Evolutionary conservation across 2,329 filamentous ascomycete species (phyloP), one percentile per base, ranked within the genome.

Genomic region (Penicillium digitatum): DNA sequence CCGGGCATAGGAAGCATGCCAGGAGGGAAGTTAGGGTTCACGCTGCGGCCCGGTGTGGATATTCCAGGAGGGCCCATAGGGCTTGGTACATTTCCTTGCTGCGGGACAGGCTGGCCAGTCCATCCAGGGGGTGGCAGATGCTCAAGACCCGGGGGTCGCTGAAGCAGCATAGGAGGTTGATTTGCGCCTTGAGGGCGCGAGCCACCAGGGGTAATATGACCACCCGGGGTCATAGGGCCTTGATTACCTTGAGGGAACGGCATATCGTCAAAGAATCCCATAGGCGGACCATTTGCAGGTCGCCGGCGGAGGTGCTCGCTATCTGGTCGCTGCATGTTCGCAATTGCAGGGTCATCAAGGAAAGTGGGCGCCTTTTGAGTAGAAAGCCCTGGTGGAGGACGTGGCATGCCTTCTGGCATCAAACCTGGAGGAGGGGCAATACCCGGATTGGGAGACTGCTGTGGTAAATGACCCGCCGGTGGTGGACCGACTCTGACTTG

Each of bases 101-200:
- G 72, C 14, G 66, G 70, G 27, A 68, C 69, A 44, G 69, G 59
- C 48, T 72, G 71, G 22, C 70, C 71, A 22, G 65, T 63, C 73
- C 73, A 76, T 52, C 72, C 72, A 14, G 72, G 72, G 39, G 71
- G 71, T 16, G 71, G 71, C 58, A 76, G 57, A 50, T 76, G 73
- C 22, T 77, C 74, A 40, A 78, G 70, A 20, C 76, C 76, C 32
- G 74, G 76, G 38, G 76, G 76, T 54, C 75, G 68, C 56, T 74
- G 75, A 29, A 78, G 67, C 22, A 70, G 71, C 67, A 76, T 71
- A 22, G 67, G 60, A 48, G 68, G 67, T 48, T 72, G 70, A 20
- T 59, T 66, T 22, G 67, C 66, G 22, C 65, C 67, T 51, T 72
- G 72, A 27, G 68, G 69, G 34, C 72, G 64, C 24, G 65, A 66